Evolutionary conservation across 106 monocot species (phyloP).

Genomic region (Allium cepa): DNA sequence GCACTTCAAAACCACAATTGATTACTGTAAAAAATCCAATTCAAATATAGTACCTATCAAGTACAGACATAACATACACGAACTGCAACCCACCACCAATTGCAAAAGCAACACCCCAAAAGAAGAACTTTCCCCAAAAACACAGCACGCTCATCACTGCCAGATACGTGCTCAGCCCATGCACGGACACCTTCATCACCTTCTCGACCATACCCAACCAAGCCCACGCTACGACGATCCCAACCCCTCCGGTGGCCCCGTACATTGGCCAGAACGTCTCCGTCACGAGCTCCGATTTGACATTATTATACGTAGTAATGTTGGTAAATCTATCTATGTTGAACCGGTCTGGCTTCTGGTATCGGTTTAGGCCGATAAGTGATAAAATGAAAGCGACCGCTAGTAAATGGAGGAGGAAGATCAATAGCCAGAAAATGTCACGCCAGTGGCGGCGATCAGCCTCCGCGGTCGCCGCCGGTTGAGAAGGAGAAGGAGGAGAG

Average conservation of each 20-base stretch:
- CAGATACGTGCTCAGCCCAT: conserved; percentile 74
- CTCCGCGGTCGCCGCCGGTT: conserved; percentile 1
- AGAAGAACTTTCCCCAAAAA: conserved; percentile 80
- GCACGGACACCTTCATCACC: conserved; percentile 79
- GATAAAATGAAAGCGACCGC: conserved; percentile 42
- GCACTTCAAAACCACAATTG: too few species aligned
- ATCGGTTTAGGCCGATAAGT: conserved; percentile 71
- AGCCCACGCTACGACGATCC: conserved; percentile 47
- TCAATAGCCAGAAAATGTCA: conserved; percentile 83
- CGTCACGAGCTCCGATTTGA: conserved; percentile 32
- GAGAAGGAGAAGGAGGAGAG: conserved; percentile 9
- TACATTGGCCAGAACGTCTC: conserved; percentile 95
- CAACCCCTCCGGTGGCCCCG: conserved; percentile 68
- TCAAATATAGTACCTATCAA: conserved; percentile 63
- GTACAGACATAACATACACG: conserved; percentile 79
- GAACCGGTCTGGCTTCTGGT: conserved; percentile 48
- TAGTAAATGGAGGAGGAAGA: conserved; percentile 72
- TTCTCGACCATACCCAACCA: conserved; percentile 55
- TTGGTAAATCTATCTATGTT: conserved; percentile 72
- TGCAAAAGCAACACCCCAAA: conserved; percentile 90
- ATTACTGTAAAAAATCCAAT: not conserved
- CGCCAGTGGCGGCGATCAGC: conserved; percentile 54
- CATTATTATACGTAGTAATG: conserved; percentile 17
- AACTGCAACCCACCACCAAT: conserved; percentile 83
- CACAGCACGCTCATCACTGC: conserved; percentile 91